Conservation (phyloP, 2,329 filamentous ascomycete species). For the Cucurbitaria berberidis region DNA sequence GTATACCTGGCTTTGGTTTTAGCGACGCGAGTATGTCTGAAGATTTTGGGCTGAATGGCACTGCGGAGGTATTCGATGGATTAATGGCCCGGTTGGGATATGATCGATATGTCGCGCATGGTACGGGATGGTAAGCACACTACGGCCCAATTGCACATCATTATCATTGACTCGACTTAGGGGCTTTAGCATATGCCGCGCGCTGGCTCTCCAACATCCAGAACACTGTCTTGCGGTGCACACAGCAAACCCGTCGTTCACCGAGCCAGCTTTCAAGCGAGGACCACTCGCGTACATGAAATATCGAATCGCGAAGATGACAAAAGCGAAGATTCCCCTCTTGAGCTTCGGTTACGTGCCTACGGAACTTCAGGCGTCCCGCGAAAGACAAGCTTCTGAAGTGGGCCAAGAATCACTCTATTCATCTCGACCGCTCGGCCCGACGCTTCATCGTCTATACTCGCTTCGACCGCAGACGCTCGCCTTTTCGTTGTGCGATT, state of each 20-base stretch:
- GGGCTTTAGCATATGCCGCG: slow-evolving; percentile 52
- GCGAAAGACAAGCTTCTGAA: neutral
- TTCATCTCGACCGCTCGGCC: slow-evolving; percentile 11
- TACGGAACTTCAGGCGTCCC: slow-evolving; percentile 53
- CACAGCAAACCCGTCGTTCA: slow-evolving; percentile 64
- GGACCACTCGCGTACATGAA: slow-evolving; percentile 60
- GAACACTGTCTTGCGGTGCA: slow-evolving; percentile 65
- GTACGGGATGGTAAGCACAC: slow-evolving; percentile 55
- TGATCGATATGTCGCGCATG: slow-evolving; percentile 63
- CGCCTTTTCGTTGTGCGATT: slow-evolving; percentile 48
- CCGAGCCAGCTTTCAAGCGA: slow-evolving; percentile 54
- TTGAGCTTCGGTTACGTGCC: slow-evolving; percentile 63
- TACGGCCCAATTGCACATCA: neutral
- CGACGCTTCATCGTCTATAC: slow-evolving; percentile 33
- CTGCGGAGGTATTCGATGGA: slow-evolving; percentile 62
- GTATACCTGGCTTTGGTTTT: slow-evolving; percentile 70
- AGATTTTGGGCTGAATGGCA: slow-evolving; percentile 57
- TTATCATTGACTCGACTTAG: slow-evolving; percentile 27
- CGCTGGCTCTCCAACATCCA: slow-evolving; percentile 56
- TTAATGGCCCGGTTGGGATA: slow-evolving; percentile 69
- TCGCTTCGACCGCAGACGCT: slow-evolving; percentile 45
- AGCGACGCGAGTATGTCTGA: slow-evolving; percentile 65
- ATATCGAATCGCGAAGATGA: slow-evolving; percentile 60
- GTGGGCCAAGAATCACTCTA: neutral
- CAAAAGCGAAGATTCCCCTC: slow-evolving; percentile 48